These are phyloP conservation scores for Blastomyces gilchristii DNA, from an alignment of 2,329 filamentous ascomycete genomes.

Conservation along the genomic window DNA sequence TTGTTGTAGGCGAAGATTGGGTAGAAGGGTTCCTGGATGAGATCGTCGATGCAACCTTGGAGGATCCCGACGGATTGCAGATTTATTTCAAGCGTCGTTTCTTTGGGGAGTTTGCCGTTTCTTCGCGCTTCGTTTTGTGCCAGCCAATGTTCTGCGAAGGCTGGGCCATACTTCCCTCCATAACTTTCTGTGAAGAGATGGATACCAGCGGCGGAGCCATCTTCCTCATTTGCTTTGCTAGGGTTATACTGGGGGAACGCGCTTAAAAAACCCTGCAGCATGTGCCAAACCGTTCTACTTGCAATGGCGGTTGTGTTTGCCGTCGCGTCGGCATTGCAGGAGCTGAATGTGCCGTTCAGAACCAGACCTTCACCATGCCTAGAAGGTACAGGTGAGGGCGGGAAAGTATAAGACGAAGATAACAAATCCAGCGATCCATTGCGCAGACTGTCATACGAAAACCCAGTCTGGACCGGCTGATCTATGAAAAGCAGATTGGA, in stretches of 20 bases:
- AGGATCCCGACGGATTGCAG: slow-evolving; percentile 47
- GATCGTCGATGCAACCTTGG: slow-evolving; percentile 53
- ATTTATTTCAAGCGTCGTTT: slow-evolving; percentile 33
- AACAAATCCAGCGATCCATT: slow-evolving; percentile 15
- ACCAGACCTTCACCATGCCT: slow-evolving; percentile 33
- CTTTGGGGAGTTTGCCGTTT: slow-evolving; percentile 19
- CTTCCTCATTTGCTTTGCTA: slow-evolving; percentile 32
- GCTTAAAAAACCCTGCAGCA: slow-evolving; percentile 51
- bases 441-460: slow-evolving; percentile 14
- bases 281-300: slow-evolving; percentile 48
- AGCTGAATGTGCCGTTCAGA: slow-evolving; percentile 45
- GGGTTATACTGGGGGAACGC: slow-evolving; percentile 53
- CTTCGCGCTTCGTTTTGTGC: slow-evolving; percentile 33
- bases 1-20: slow-evolving; percentile 48
- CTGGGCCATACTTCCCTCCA: slow-evolving; percentile 36
- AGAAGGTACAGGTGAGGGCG: slow-evolving; percentile 28
- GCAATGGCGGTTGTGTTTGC: slow-evolving; percentile 44
- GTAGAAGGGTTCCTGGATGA: slow-evolving; percentile 42
- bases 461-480: slow-evolving; percentile 50
- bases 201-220: slow-evolving; percentile 24
- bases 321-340: slow-evolving; percentile 33
- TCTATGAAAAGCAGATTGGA: slow-evolving; percentile 62
- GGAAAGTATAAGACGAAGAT: slow-evolving; percentile 9
- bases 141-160: slow-evolving; percentile 31
- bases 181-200: slow-evolving; percentile 39